Conservation (phyloP, 2,329 filamentous ascomycete species). For the Scortechinia acanthostroma region DNA sequence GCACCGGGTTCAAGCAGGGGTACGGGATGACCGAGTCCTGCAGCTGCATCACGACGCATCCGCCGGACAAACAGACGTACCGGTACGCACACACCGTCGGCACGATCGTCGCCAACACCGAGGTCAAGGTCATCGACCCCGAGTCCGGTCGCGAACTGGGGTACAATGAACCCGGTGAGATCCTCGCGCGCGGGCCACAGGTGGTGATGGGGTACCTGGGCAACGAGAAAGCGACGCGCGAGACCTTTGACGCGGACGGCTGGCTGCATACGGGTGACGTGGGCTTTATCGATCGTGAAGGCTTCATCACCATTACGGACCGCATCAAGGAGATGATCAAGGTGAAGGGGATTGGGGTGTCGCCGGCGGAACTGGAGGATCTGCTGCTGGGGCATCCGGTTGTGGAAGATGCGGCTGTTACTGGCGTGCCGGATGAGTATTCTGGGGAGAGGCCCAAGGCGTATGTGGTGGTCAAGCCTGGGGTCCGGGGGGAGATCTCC, state of each 20-base stretch:
- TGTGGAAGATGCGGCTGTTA: constrained; percentile 48
- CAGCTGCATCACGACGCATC: constrained; percentile 54
- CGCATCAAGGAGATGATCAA: constrained; percentile 66
- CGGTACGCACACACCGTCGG: constrained; percentile 34
- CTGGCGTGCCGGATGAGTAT: constrained; percentile 43
- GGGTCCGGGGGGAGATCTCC: not conserved
- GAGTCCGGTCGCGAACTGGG: constrained; percentile 43
- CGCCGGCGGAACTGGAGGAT: constrained; percentile 58
- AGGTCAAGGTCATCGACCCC: constrained; percentile 46
- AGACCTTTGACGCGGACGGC: constrained; percentile 35
- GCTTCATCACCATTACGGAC: constrained; percentile 48
- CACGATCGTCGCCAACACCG: constrained; percentile 46
- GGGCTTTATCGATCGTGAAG: constrained; percentile 44
- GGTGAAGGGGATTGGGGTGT: constrained; percentile 55
- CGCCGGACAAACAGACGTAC: constrained; percentile 44
- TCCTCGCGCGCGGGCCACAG: constrained; percentile 35
- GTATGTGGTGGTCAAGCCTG: constrained; percentile 38
- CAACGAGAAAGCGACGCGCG: constrained; percentile 28
- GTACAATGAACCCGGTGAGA: constrained; percentile 39
- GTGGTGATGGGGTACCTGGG: constrained; percentile 39
- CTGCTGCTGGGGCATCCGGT: constrained; percentile 45
- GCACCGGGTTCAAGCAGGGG: constrained; percentile 55
- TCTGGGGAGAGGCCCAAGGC: constrained; percentile 49
- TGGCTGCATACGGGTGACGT: constrained; percentile 52
- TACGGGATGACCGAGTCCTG: constrained; percentile 67